Conservation (phyloP, 1,284 basidiomycete genomes). For the Heterobasidion occidentale region DNA sequence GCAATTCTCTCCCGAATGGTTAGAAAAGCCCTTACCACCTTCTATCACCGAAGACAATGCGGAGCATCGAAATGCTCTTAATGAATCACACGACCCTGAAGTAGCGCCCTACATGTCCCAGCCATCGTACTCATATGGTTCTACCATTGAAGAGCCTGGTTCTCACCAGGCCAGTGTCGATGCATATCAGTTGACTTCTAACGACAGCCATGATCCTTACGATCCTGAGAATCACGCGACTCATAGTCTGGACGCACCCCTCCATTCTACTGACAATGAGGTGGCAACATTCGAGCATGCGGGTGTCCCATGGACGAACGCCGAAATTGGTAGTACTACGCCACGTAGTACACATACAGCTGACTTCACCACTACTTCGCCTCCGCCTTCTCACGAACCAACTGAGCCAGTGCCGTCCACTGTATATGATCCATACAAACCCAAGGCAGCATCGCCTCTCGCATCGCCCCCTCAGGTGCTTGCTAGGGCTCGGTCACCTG, state of each 20-base stretch:
- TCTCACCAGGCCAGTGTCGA: no score
- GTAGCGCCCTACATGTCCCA: no score
- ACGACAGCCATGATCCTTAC: neutral
- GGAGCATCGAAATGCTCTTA: no score
- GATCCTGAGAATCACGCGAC: neutral
- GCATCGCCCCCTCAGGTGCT: neutral
- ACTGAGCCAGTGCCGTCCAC: neutral
- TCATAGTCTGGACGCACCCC: neutral
- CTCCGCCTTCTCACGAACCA: neutral
- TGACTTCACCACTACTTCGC: neutral
- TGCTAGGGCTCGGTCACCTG: neutral
- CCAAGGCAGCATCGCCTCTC: neutral
- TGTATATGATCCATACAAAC: constrained; percentile 2
- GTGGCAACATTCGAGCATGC: neutral
- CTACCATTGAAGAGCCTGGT: no score
- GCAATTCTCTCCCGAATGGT: neutral
- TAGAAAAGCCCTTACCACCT: neutral
- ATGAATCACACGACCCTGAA: no score
- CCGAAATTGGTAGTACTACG: neutral
- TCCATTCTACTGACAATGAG: neutral
- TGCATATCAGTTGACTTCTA: neutral
- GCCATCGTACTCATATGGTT: no score
- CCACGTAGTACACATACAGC: neutral
- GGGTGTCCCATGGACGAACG: neutral
- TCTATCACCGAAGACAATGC: neutral